Evolutionary conservation across 1,284 basidiomycete species (phyloP), one percentile per base, ranked within the genome.

Genomic region (Prillingera fragicola): DNA sequence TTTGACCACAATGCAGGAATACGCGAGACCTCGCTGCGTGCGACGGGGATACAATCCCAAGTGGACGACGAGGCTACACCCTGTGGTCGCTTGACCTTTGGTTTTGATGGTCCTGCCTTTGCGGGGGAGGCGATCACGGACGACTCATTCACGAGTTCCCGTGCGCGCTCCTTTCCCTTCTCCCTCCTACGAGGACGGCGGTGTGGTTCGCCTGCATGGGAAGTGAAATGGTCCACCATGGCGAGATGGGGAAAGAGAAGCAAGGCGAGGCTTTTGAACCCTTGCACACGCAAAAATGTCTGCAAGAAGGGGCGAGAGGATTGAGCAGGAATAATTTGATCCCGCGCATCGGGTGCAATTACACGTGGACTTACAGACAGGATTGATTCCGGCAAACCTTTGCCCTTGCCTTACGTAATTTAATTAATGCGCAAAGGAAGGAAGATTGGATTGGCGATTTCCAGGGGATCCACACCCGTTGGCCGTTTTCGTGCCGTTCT

Each of bases 1-100:
- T 77, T 83, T 24, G 87, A 87, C 70, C 89, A 89, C 46, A 89
- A 72, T 31, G 85, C 82, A 8, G 85, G 78, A 35, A 80, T 77
- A 44, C 74, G 76, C 51, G 79, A 84, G 22, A 80, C 76, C 48
- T 78, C 77, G 23, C 80, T 78, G 65, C 87, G 83, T 28, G 85
- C 82, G 41, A 92, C 52, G 24, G 67, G 60, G 14, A 66, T 56
- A 41, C 55, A 57, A 29, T 65, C 58, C 68, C 67, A 70, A 13
- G 38, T 33, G 8, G 21, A 18, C 14, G 38, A 27, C 32, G 37
- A 19, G 26, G 28, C 22, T 17, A 10, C 15, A 24, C 18, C 32
- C 5, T 24, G 15, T 24, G 8, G 23, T 8, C 26, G 42, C 44
- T 44, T 49, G 18, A 38, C 17, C 12, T 14, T 22, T 38, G 17